Conservation (phyloP, 2,329 filamentous ascomycete genomes). For the Aspergillus felis region DNA sequence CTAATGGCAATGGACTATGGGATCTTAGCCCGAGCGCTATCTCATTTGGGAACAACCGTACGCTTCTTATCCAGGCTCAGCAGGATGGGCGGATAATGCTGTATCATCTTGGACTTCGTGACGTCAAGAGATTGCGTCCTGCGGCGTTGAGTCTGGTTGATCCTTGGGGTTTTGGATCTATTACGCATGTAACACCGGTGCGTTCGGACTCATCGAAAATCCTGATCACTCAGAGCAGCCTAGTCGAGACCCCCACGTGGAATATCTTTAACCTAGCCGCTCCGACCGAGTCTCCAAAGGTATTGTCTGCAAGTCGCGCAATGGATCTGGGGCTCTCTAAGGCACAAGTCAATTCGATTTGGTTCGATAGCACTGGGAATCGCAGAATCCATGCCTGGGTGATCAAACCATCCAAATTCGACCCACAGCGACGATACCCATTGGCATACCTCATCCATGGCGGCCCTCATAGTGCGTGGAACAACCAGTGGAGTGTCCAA, state of each 20-base stretch:
- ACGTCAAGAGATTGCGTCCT: background rate
- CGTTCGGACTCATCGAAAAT: background rate
- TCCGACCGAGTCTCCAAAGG: background rate
- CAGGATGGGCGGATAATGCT: background rate
- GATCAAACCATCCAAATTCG: background rate
- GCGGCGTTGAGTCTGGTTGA: no score
- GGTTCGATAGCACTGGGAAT: background rate
- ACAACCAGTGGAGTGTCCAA: background rate
- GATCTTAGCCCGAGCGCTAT: background rate
- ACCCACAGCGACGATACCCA: background rate
- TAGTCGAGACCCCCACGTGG: background rate
- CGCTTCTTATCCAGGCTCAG: background rate
- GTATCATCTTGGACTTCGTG: background rate
- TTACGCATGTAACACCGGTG: background rate
- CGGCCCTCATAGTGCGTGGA: background rate
- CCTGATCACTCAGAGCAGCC: background rate
- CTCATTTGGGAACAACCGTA: background rate
- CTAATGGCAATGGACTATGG: background rate
- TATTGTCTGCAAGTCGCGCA: no score
- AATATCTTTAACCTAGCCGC: background rate
- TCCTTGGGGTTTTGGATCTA: background rate
- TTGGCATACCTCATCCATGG: background rate
- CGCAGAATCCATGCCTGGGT: conserved; percentile 1
- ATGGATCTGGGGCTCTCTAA: background rate
- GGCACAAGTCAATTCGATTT: background rate